A percentile compares a stretch with the other conserved stretches of the same genome.
These are phyloP conservation scores for Cystobasidium slooffiae DNA, from an alignment of 1,284 basidiomycete genomes.

Conservation along the genomic window DNA sequence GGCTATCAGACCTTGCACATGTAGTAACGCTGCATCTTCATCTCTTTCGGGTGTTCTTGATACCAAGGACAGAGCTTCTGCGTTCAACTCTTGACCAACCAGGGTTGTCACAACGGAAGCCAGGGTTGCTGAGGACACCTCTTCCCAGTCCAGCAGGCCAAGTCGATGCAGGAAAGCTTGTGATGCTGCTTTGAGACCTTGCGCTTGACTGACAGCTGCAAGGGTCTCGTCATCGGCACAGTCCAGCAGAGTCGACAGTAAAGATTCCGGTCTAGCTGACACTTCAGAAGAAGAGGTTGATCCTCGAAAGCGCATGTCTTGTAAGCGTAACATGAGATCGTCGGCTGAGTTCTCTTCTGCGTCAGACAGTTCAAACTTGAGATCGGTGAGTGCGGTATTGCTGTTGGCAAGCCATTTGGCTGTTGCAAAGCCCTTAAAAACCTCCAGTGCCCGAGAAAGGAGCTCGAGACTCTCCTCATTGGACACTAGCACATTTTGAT, in stretches of 20 bases:
- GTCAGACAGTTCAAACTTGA: constrained; percentile 45
- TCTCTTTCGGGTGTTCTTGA: constrained; percentile 73
- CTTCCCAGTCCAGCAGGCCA: constrained; percentile 10
- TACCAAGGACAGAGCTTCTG: constrained; percentile 68
- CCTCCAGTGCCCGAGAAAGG: constrained; percentile 18
- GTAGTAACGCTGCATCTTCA: constrained; percentile 68
- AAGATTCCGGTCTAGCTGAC: constrained; percentile 57
- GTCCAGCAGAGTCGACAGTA: constrained; percentile 6
- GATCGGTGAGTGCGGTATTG: constrained; percentile 48
- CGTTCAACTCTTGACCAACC: constrained; percentile 68
- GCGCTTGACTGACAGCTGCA: background rate
- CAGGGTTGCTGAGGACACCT: background rate
- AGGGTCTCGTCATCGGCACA: constrained; percentile 3
- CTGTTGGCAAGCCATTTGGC: constrained; percentile 66
- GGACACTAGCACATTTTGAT: constrained; percentile 41
- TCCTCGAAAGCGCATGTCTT: constrained; percentile 16
- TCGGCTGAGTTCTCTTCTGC: constrained; percentile 4
- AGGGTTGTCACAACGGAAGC: constrained; percentile 64
- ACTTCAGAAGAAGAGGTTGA: constrained; percentile 63
- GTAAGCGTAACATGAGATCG: constrained; percentile 7
- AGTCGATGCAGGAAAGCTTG: constrained; percentile 2
- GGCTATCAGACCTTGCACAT: constrained; percentile 68
- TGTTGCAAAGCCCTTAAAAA: constrained; percentile 52
- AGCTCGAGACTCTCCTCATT: constrained; percentile 13
- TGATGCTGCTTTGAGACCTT: background rate